Percentiles rank a stretch among this genome's conserved stretches.
These are phyloP conservation scores for Alternaria conjuncta DNA, from an alignment of 2,329 filamentous ascomycete species.

Conservation along the genomic window DNA sequence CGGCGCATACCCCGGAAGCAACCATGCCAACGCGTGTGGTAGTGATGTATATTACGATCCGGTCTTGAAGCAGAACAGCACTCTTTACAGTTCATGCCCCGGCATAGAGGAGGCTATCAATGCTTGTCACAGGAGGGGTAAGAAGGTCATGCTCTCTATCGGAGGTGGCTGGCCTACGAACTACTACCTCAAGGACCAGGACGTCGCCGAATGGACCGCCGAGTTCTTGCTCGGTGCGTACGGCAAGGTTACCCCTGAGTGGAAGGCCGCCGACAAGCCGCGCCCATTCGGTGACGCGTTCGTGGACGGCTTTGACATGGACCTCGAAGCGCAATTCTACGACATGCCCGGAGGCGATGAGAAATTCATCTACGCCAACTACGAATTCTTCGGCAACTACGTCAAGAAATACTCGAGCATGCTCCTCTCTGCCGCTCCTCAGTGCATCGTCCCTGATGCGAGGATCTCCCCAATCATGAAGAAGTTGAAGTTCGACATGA, in stretches of 20 bases:
- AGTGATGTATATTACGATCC: slow-evolving; percentile 41
- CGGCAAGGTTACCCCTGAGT: slow-evolving; percentile 49
- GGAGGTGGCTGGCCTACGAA: slow-evolving; percentile 52
- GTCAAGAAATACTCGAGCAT: slow-evolving; percentile 52
- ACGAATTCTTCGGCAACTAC: slow-evolving; percentile 56
- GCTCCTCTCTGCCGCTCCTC: slow-evolving; percentile 62
- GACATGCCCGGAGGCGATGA: slow-evolving; percentile 21
- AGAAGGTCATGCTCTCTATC: slow-evolving; percentile 54
- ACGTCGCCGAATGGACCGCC: slow-evolving; percentile 55
- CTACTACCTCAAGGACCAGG: slow-evolving; percentile 53
- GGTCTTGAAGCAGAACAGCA: neutral
- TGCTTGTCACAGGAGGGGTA: slow-evolving; percentile 41
- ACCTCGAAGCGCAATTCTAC: slow-evolving; percentile 47
- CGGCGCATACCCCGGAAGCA: slow-evolving; percentile 58
- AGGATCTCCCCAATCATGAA: slow-evolving; percentile 55
- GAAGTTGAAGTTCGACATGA: slow-evolving; percentile 57
- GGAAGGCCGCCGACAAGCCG: slow-evolving; percentile 39
- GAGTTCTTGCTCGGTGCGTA: slow-evolving; percentile 60
- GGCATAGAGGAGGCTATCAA: slow-evolving; percentile 47
- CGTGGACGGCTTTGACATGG: slow-evolving; percentile 62
- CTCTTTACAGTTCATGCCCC: slow-evolving; percentile 7
- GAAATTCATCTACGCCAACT: slow-evolving; percentile 48
- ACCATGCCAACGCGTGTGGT: slow-evolving; percentile 63
- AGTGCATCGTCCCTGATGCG: slow-evolving; percentile 58
- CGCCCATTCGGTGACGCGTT: slow-evolving; percentile 56